Base-by-base conservation (phyloP, 768 basidiomycete species). In the Hydnomerulius pinastri region DNA sequence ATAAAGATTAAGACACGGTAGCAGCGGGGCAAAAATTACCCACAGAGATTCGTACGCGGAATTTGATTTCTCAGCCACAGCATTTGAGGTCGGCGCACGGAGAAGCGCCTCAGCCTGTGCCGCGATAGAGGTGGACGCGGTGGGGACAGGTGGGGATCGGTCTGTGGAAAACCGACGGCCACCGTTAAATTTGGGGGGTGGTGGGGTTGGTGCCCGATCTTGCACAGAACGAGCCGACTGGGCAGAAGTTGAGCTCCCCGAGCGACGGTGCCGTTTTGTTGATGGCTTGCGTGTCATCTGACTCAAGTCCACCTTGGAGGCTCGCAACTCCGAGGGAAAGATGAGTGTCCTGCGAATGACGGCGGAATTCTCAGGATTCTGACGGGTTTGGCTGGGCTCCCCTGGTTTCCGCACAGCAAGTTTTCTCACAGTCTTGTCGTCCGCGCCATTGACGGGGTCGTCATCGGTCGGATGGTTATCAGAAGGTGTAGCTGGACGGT, bases 151-250 rank as follows among this genome's bases (percentile, higher is more conserved):
- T 36, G 88, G 87, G 3, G 84, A 78, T 30, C 71, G 71, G 58
- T 86, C 84, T 50, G 71, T 74, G 18, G 87, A 87, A 71, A 90
- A 89, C 30, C 86, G 81, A 54, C 78, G 78, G 27, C 67, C 56
- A 32, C 65, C 65, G 40, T 76, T 73, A 4, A 79, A 71, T 55
- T 80, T 80, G 12, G 87, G 83, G 27, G 91, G 91, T 15, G 90
- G 91, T n/a, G 90, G 90, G 7, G 91, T 92, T 10, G 90, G 90
- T 11, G 74, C 86, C 45, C 90, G 86, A 57, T 92, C 91, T 57
- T 88, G 85, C 24, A 91, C 75, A 36, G 90, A 91, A 49, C 85
- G 83, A 57, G 71, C 80, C 0, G 90, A 92, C 15, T 76, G 71
- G 11, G 80, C 83, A 21, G 78, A 81, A 17, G 65, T 66, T 10